Evolutionary conservation across 2,329 filamentous ascomycete species (phyloP).

Genomic region (Pleurostoma richardsiae): DNA sequence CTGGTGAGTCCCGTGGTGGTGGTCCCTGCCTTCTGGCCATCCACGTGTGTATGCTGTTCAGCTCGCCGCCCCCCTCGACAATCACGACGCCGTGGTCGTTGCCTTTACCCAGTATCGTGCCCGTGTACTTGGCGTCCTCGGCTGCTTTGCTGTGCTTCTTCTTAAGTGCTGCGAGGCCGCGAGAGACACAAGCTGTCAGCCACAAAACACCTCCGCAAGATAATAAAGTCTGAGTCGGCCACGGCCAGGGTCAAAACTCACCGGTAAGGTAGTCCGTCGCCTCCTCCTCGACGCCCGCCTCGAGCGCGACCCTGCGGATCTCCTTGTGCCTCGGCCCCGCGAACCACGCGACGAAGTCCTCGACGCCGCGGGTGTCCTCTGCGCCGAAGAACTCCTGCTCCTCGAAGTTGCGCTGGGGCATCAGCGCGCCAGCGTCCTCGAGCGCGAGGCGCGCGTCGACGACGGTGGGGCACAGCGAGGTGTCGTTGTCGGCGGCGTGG

Average conservation of each 20-base stretch:
- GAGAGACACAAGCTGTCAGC: no score
- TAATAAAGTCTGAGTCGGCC: background rate
- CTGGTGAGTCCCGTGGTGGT: slow-evolving; percentile 9
- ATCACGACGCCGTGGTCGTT: slow-evolving; percentile 67
- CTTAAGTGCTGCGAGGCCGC: slow-evolving; percentile 59
- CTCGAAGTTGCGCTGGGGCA: slow-evolving; percentile 59
- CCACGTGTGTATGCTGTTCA: slow-evolving; percentile 66
- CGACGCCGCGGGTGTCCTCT: slow-evolving; percentile 75
- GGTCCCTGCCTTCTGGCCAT: slow-evolving; percentile 30
- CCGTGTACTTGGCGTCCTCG: slow-evolving; percentile 80
- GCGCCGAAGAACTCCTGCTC: slow-evolving; percentile 65
- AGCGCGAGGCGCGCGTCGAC: slow-evolving; percentile 83
- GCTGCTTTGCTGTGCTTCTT: slow-evolving; percentile 89
- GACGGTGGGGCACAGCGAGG: slow-evolving; percentile 52
- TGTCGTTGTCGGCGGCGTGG: slow-evolving; percentile 66
- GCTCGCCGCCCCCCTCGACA: slow-evolving; percentile 68
- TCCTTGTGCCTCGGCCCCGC: slow-evolving; percentile 68
- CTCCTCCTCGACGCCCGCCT: slow-evolving; percentile 52
- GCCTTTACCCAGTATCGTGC: slow-evolving; percentile 73
- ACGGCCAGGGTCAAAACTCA: slow-evolving; percentile 25
- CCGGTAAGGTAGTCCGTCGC: slow-evolving; percentile 65
- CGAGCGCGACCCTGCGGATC: slow-evolving; percentile 76
- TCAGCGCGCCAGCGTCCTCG: slow-evolving; percentile 71
- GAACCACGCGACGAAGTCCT: slow-evolving; percentile 77
- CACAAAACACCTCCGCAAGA: background rate